phyloP scores from a whole-genome alignment of 371 early-diverging fungal species.

The Thermomucor indicae-seudaticae region DNA sequence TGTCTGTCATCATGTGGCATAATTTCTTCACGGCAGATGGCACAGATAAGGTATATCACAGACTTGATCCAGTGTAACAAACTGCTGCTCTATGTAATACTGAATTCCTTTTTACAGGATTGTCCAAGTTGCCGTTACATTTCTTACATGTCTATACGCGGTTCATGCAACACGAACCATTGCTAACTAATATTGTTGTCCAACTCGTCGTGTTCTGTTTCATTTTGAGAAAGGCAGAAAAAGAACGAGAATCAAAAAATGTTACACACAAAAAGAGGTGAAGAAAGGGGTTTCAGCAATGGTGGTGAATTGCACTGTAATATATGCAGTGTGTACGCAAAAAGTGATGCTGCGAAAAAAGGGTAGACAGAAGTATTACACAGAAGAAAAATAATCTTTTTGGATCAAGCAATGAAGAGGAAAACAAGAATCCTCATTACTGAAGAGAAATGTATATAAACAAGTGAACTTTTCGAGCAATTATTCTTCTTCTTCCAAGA shows the following conservation, averaged over 20 bases:
- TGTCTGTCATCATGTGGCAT: background rate
- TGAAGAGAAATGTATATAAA: background rate
- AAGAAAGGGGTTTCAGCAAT: too few relatives aligned
- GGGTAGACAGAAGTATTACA: too few relatives aligned
- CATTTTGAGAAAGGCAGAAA: too few relatives aligned
- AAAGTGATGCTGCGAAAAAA: too few relatives aligned
- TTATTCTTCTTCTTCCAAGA: conserved; percentile 28
- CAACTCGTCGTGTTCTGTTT: too few relatives aligned
- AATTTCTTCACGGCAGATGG: conserved; percentile 8
- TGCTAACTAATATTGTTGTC: too few relatives aligned
- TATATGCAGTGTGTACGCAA: too few relatives aligned
- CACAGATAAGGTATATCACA: conserved; percentile 3
- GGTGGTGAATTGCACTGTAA: too few relatives aligned
- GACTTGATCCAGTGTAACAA: background rate
- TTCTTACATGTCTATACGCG: conserved; percentile 13
- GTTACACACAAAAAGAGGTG: too few relatives aligned
- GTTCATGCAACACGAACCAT: conserved; percentile 15
- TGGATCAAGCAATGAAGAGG: background rate
- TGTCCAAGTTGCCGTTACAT: conserved; percentile 14
- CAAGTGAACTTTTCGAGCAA: background rate
- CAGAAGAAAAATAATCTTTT: too few relatives aligned
- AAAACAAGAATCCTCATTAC: background rate
- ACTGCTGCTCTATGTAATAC: background rate
- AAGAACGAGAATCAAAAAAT: too few relatives aligned
- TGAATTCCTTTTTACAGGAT: background rate